phyloP scores from a whole-genome alignment of 306 rosid genomes.

The Citrullus colocynthis region DNA sequence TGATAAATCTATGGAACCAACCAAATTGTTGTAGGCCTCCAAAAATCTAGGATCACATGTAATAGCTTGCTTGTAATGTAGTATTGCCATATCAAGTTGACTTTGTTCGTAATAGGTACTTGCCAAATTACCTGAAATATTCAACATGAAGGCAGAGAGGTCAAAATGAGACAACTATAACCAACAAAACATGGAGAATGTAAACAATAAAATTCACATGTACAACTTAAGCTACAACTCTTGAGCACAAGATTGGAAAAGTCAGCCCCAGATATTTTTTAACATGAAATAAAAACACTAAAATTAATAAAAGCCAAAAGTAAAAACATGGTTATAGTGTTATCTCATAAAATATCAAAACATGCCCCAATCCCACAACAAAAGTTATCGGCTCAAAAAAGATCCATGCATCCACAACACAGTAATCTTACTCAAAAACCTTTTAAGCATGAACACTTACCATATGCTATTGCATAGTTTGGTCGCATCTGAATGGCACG shows the following conservation, averaged over 20 bases:
- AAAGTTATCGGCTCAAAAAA: too few species aligned
- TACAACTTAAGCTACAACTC: not conserved
- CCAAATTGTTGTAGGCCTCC: constrained; percentile 98
- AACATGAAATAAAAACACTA: not conserved
- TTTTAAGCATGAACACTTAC: constrained; percentile 25
- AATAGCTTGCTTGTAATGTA: constrained; percentile 93
- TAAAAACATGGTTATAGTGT: not conserved
- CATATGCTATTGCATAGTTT: constrained; percentile 86
- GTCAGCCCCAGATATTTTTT: not conserved
- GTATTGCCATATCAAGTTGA: constrained; percentile 83
- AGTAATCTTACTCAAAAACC: not conserved
- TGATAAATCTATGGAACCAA: constrained; percentile 22
- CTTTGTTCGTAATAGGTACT: constrained; percentile 88
- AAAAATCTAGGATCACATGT: constrained; percentile 79
- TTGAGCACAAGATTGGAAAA: not conserved
- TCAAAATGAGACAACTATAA: not conserved
- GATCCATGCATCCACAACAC: not conserved
- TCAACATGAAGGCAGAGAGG: not conserved
- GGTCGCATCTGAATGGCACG: constrained; percentile 89
- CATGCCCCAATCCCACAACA: not conserved
- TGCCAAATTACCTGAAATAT: constrained; percentile 71
- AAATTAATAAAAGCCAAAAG: not conserved
- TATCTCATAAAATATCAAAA: not conserved
- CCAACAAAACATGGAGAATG: not conserved
- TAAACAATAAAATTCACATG: not conserved